A percentile compares a stretch with the other conserved stretches of the same genome.
Evolutionary conservation across 768 basidiomycete species (phyloP).

Genomic region (Gelatoporia subvermispora): DNA sequence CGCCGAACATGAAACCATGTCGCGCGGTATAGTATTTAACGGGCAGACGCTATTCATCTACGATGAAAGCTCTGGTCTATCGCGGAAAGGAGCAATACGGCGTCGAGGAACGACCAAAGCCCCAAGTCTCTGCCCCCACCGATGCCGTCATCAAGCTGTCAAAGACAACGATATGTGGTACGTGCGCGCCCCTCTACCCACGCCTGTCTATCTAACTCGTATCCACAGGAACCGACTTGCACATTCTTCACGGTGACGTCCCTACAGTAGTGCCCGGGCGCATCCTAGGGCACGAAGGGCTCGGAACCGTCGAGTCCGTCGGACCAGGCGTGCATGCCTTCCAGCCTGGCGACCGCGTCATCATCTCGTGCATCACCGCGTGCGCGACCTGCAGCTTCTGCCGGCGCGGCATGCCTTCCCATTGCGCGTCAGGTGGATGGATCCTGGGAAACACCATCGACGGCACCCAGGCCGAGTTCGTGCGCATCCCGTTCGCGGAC

Average conservation of each 20-base stretch:
- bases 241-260: constrained; percentile 26
- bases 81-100: not conserved
- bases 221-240: constrained; percentile 31
- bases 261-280: constrained; percentile 22
- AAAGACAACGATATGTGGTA: constrained; percentile 3
- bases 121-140: not conserved
- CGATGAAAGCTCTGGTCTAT: constrained; percentile 5
- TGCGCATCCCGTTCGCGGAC: constrained; percentile 20
- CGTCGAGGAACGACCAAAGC: constrained; percentile 1
- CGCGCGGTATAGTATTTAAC: too few species aligned
- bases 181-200: not conserved
- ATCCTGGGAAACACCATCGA: constrained; percentile 20
- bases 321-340: constrained; percentile 28
- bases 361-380: constrained; percentile 16
- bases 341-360: constrained; percentile 25
- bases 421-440: constrained; percentile 20
- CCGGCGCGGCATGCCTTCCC: constrained; percentile 14
- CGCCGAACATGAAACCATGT: too few species aligned
- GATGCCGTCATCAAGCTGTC: constrained; percentile 1
- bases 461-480: constrained; percentile 22
- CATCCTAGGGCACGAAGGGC: constrained; percentile 37
- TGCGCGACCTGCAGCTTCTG: constrained; percentile 18
- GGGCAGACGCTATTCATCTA: not conserved
- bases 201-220: not conserved
- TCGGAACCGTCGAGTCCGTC: constrained; percentile 29